Base-by-base conservation (phyloP, 2,329 filamentous ascomycete genomes). In the Cladosporium oxysporum region DNA sequence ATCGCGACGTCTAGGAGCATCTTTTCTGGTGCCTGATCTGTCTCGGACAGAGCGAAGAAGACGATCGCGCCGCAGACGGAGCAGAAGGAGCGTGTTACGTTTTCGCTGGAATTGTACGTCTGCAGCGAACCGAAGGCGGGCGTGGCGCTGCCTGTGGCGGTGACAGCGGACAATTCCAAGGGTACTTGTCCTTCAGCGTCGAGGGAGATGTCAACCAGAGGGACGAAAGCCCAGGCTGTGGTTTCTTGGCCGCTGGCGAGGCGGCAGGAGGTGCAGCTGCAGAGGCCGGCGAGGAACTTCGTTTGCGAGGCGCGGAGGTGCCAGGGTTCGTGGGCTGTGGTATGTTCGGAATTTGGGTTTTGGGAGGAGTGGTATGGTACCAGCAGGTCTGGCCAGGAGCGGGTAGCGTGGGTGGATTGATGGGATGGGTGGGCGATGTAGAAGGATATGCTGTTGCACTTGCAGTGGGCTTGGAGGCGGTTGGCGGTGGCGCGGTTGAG, bases 171-270 rank as follows among this genome's bases (percentile, higher is more conserved):
- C n/a, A 23, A 11, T 2, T 68, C 47, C 62, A 74, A 70, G 2
- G 72, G 68, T 1, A 62, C 21, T 33, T 68, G 62, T 33, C 74
- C 73, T n/a, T 68, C 69, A 12, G 66, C 55, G 65, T 75, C 74
- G 2, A 72, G 79, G 21, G 80, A 76, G 62, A 91, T 86, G 70
- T 89, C 87, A 1, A 77, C 75, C n/a, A 81, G 80, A 0, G 87
- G 87, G 0, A 91, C 78, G 71, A 90, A 91, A 0, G 86, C 82
- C 89, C 89, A 91, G 0, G 84, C 79, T 70, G 89, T 84, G 57
- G 90, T 83, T 65, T 90, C 87, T 69, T 87, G 88, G 3, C 88
- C 88, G 0, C 85, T 83, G 0, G 78, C 76, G 3, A 87, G 78
- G 6, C 88, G 85, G 73, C 89, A 92, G 2, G 86, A 85, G 5